Evolutionary conservation across 2,329 filamentous ascomycete genomes (phyloP).

Genomic region (Aspergillus sp.): DNA sequence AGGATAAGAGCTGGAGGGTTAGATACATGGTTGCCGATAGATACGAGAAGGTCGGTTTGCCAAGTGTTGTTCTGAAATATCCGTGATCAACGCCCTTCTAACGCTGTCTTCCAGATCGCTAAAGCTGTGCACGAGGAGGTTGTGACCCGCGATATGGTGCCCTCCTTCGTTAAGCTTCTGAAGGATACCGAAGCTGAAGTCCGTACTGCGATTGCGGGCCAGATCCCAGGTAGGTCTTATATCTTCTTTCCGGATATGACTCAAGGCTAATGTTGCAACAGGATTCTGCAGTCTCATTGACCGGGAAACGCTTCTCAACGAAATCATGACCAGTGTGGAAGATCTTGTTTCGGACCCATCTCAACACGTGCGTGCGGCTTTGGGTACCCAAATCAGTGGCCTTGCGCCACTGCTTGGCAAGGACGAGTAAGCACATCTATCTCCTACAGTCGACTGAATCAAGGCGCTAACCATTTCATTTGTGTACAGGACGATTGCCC

Average conservation of each 20-base stretch:
- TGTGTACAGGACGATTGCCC: constrained; percentile 76
- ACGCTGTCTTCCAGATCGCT: constrained; percentile 66
- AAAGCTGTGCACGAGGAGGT: constrained; percentile 98
- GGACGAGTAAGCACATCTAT: constrained; percentile 70
- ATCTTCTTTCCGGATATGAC: not conserved
- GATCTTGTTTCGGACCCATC: constrained; percentile 94
- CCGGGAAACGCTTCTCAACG: constrained; percentile 80
- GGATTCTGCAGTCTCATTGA: constrained; percentile 93
- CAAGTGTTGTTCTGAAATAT: not conserved
- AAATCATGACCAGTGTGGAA: constrained; percentile 95
- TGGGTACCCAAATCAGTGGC: constrained; percentile 95
- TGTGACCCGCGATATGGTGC: constrained; percentile 87
- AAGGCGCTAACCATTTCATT: constrained; percentile 11
- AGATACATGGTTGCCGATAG: constrained; percentile 98
- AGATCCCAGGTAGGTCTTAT: constrained; percentile 71
- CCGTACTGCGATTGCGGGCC: constrained; percentile 91
- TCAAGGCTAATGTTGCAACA: constrained; percentile 33
- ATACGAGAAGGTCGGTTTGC: constrained; percentile 78
- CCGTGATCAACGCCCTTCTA: constrained; percentile 9
- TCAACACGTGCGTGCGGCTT: constrained; percentile 91
- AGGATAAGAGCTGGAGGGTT: constrained; percentile 99
- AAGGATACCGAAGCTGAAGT: constrained; percentile 99
- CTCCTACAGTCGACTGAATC: too few species aligned
- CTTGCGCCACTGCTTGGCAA: constrained; percentile 96
- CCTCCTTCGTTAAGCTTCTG: constrained; percentile 93